A percentile compares a stretch with the other conserved stretches of the same genome.
These are phyloP conservation scores for Petrea volubilis DNA, from an alignment of 257 asterid genomes.

Conservation along the genomic window DNA sequence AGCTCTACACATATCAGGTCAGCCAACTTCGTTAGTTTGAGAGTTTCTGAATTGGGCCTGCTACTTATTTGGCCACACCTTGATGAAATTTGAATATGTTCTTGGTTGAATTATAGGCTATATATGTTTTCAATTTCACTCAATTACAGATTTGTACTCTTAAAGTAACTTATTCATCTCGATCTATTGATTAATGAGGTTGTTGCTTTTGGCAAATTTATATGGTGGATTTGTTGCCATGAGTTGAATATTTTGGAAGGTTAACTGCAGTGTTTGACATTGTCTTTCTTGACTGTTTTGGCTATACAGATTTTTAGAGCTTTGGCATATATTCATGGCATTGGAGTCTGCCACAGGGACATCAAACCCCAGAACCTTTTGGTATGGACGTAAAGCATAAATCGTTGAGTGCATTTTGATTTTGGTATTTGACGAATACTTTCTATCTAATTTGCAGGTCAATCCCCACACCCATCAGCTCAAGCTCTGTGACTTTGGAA, in stretches of 20 bases:
- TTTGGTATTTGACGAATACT: background rate
- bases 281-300: constrained; percentile 7
- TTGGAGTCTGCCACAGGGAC: constrained; percentile 88
- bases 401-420: background rate
- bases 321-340: constrained; percentile 78
- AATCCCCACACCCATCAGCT: constrained; percentile 92
- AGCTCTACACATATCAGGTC: constrained; percentile 81
- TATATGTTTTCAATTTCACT: background rate
- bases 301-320: constrained; percentile 74
- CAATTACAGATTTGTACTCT: background rate
- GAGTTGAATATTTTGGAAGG: constrained; percentile 5
- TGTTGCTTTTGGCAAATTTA: background rate
- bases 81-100: background rate
- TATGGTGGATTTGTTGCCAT: background rate
- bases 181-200: background rate
- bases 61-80: background rate
- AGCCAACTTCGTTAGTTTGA: constrained; percentile 9
- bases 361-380: constrained; percentile 85
- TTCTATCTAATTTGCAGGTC: constrained; percentile 55
- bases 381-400: constrained; percentile 43
- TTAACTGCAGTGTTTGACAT: constrained; percentile 17
- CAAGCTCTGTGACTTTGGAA: constrained; percentile 85
- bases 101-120: background rate
- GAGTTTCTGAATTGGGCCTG: background rate
- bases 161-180: background rate